These are phyloP conservation scores for Fusarium veterinarium DNA, from an alignment of 2,329 filamentous ascomycete genomes.

Conservation along the genomic window DNA sequence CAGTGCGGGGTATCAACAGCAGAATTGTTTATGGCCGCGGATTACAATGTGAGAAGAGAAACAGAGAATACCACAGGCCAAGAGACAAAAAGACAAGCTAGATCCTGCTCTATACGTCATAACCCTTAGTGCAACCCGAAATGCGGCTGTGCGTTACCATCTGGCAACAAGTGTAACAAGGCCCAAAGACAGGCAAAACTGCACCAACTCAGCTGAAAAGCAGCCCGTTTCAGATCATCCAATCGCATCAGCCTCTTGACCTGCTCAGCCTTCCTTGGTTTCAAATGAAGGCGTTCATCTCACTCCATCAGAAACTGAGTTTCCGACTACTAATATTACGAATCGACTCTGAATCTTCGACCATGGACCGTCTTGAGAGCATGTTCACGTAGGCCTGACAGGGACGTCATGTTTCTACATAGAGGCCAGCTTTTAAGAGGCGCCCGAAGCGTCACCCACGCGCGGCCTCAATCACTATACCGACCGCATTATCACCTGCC, in stretches of 20 bases:
- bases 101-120: accelerated
- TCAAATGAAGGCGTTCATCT: background rate
- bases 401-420: background rate
- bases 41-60: no score
- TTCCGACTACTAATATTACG: background rate
- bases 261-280: background rate
- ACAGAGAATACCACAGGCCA: accelerated
- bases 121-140: accelerated
- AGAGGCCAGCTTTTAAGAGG: accelerated
- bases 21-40: background rate
- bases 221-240: background rate
- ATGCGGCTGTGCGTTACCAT: background rate
- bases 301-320: accelerated
- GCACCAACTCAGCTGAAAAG: background rate
- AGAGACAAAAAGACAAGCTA: accelerated
- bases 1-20: background rate
- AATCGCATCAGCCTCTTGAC: accelerated
- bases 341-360: background rate
- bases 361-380: no score
- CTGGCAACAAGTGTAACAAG: background rate
- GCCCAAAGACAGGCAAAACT: no score
- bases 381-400: no score
- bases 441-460: accelerated
- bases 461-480: accelerated
- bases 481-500: accelerated